Percentiles rank a stretch among this genome's conserved stretches.
phyloP scores from a whole-genome alignment of 768 basidiomycete genomes.

The Mrakia blollopis region DNA sequence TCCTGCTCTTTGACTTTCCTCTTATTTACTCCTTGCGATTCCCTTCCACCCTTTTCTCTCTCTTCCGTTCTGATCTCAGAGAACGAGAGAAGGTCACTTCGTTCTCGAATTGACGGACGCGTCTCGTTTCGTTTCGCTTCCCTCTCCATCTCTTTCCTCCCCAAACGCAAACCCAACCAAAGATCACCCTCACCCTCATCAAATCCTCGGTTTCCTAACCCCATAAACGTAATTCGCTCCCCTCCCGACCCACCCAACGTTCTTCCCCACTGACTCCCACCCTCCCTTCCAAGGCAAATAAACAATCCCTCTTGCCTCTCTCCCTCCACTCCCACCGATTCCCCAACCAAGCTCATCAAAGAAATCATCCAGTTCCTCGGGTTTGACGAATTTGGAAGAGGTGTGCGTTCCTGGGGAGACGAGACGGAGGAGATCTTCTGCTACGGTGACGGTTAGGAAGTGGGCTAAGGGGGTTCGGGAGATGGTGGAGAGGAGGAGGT shows the following conservation, averaged over 20 bases:
- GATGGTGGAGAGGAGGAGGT: slow-evolving; percentile 91
- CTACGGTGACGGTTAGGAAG: slow-evolving; percentile 65
- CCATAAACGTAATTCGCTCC: slow-evolving; percentile 45
- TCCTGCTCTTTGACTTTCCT: no score
- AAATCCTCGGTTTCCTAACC: slow-evolving; percentile 38
- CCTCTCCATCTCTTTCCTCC: no score
- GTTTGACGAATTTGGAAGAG: slow-evolving; percentile 81
- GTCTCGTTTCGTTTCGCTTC: no score
- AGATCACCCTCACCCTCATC: background rate
- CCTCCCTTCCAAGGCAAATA: slow-evolving; percentile 42
- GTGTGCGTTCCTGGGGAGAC: slow-evolving; percentile 88
- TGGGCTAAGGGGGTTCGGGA: slow-evolving; percentile 75
- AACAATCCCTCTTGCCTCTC: slow-evolving; percentile 44
- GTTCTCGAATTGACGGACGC: no score
- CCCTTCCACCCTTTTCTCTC: no score
- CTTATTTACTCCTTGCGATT: no score
- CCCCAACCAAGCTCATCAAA: slow-evolving; percentile 48
- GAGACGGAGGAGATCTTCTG: slow-evolving; percentile 72
- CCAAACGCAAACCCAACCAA: no score
- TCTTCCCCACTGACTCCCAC: slow-evolving; percentile 42
- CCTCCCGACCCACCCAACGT: slow-evolving; percentile 38
- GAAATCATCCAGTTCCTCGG: slow-evolving; percentile 75
- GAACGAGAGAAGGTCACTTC: no score
- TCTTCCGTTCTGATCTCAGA: no score
- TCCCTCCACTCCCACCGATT: slow-evolving; percentile 29